Evolutionary conservation across 2,329 filamentous ascomycete species (phyloP), one percentile per base, ranked within the genome.

Genomic region (Cladosporium sp.): DNA sequence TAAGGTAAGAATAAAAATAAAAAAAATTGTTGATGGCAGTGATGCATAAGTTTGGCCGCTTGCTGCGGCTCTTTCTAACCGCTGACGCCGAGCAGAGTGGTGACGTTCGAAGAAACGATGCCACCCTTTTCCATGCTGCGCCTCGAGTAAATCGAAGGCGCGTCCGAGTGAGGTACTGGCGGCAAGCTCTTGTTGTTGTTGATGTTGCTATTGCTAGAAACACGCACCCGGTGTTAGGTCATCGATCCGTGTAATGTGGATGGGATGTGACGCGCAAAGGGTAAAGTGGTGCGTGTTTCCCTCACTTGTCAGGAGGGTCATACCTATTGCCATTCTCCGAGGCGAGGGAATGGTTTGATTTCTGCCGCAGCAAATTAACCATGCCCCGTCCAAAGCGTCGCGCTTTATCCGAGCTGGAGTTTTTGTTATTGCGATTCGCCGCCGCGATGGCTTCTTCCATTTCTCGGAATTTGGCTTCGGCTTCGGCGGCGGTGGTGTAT

Each of bases 371-470:
- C 24, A 76, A 66, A 52, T 76, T 76, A 47, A 76, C 74, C 58
- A 76, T 72, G 65, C 74, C 75, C 49, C 74, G 59, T 14, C 74
- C 74, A 60, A 76, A 76, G 49, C 74, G 75, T 12, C 74, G 68
- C 26, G 74, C 74, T 63, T 75, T 75, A 10, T 75, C 73, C 62
- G 74, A 75, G 49, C 55, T 64, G 26, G 60, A 64, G 10, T 47
- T 47, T 18, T 74, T 72, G n/a, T 72, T 74, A 5, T 67, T 65
- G 47, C 74, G 72, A 18, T 62, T 47, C 68, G 30, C 68, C 66
- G 52, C 74, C 18, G 34, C 52, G 32, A 64, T 26, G n/a, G 67
- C 59, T 32, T 73, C 74, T 65, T 76, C 74, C 24, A 71, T 44
- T 65, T 75, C 74, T 26, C 72, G 72, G n/a, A 71, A 69, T 65